Conservation (phyloP, 352 stramenopile genomes). For the Globisporangium uncinulatum region DNA sequence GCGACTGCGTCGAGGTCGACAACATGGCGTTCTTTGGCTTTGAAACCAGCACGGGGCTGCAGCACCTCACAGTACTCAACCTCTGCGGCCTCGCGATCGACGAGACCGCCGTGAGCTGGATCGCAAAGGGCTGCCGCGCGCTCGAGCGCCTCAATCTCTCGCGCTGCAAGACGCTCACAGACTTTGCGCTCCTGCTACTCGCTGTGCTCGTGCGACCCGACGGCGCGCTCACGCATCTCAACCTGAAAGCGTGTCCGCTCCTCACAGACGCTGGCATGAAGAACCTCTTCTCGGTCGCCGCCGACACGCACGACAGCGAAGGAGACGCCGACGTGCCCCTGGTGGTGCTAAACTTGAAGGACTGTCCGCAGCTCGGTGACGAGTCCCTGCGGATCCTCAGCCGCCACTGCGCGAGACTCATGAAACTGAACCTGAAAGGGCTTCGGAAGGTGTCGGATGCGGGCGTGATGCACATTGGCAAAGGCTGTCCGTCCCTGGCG, state of each 20-base stretch:
- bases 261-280: slow-evolving; percentile 43
- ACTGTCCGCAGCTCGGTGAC: slow-evolving; percentile 46
- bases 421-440: slow-evolving; percentile 46
- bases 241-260: slow-evolving; percentile 35
- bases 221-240: slow-evolving; percentile 27
- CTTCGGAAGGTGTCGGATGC: slow-evolving; percentile 53
- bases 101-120: slow-evolving; percentile 67
- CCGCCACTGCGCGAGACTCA: slow-evolving; percentile 25
- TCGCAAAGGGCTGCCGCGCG: slow-evolving; percentile 40
- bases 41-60: slow-evolving; percentile 34
- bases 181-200: slow-evolving; percentile 55
- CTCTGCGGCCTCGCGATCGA: slow-evolving; percentile 44
- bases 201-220: slow-evolving; percentile 21
- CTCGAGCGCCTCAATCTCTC: slow-evolving; percentile 44
- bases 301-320: slow-evolving; percentile 19
- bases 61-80: slow-evolving; percentile 25
- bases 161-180: slow-evolving; percentile 40
- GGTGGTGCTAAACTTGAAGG: slow-evolving; percentile 43
- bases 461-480: slow-evolving; percentile 40
- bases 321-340: slow-evolving; percentile 7
- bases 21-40: slow-evolving; percentile 79
- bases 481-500: slow-evolving; percentile 30
- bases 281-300: slow-evolving; percentile 36
- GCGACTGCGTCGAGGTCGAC: slow-evolving; percentile 51
- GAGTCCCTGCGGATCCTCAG: slow-evolving; percentile 28